Evolutionary conservation across 2,329 filamentous ascomycete genomes (phyloP), one percentile per base, ranked within the genome.

Genomic region (Trichoderma gracile): DNA sequence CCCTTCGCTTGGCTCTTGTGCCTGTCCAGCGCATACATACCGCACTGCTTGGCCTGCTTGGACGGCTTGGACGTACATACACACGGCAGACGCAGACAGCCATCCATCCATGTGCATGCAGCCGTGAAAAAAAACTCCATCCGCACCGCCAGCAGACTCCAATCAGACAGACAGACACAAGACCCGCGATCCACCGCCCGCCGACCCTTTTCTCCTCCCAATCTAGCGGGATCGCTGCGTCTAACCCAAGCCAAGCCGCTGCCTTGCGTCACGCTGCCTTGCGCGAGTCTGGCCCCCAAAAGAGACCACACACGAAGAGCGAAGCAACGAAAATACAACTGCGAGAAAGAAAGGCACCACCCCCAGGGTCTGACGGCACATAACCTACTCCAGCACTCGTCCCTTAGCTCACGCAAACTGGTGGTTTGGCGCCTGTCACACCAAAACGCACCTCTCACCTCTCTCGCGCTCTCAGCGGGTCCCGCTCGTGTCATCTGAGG

Each of bases 401-500:
- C 3, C 2, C 2, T 1, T 3, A 38, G 33, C 33, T 38, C 10
- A 38, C 33, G 33, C 33, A 38, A 14, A 38, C 40, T 57, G 54
- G 43, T 23, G 52, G 61, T 64, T 57, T 64, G 52, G 61, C 61
- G 61, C 61, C 61, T 57, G 53, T 57, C 61, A 64, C 53, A 64
- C 52, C 61, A 64, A 52, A 61, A 46, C 47, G 33, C 33, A 38
- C 33, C 33, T 38, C 33, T 38, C 61, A 33, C 38, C 27, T 30
- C 40, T 61, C 49, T 61, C 27, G 40, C 58, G 49, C 56, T 14
- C 62, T 46, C 45, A 52, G 62, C 62, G 62, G 62, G 62, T 64
- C 62, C 62, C 62, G 40, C 45, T 64, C 55, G 63, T 65, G 63
- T 65, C 63, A 65, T 65, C 63, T 60, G 63, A 56, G 43, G 61